Base-by-base conservation (phyloP, 768 basidiomycete species). In the Sarcodon aspratus region DNA sequence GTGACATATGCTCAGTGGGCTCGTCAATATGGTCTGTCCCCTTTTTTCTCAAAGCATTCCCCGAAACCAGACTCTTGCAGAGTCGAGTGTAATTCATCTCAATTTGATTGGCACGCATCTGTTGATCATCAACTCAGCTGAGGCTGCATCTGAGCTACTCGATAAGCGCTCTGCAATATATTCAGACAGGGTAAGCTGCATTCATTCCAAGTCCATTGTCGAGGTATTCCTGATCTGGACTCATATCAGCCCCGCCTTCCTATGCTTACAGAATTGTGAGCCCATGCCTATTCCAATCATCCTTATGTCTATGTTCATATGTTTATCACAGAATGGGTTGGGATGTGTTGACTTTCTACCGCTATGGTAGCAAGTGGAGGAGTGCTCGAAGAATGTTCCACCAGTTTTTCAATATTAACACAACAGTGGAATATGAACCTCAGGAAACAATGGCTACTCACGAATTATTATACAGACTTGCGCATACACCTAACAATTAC, bases 311-410 rank as follows among this genome's bases (percentile, higher is more conserved):
- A 37, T 15, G 15, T 15, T 10, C 36, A n/a, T 10, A 10, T 9
- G 21, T n/a, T 44, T n/a, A 18, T 44, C 11, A n/a, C 38, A 40
- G 38, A 40, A 40, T 40, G 38, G 38, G 38, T n/a, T 40, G 38
- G n/a, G n/a, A 10, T 40, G n/a, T 7, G 5, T 40, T n/a, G 4
- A 15, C 21, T 15, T 21, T 7, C 7, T 5, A 21, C n/a, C 7
- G 38, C n/a, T 15, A 21, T 40, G 38, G 46, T 33, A 42, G 38
- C n/a, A 10, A 40, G n/a, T 21, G n/a, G 4, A 40, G n/a, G n/a
- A 21, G n/a, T 33, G 31, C 21, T 6, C 40, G 54, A 32, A 32
- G 48, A 11, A 44, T 46, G 1, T 50, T 55, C 31, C 54, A 53
- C 9, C 46, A 50, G n/a, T 52, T 50, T 12, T 44, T 55, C 33